Conservation (phyloP, 2,329 filamentous ascomycete genomes). For the Hawksworthiomyces lignivorus region DNA sequence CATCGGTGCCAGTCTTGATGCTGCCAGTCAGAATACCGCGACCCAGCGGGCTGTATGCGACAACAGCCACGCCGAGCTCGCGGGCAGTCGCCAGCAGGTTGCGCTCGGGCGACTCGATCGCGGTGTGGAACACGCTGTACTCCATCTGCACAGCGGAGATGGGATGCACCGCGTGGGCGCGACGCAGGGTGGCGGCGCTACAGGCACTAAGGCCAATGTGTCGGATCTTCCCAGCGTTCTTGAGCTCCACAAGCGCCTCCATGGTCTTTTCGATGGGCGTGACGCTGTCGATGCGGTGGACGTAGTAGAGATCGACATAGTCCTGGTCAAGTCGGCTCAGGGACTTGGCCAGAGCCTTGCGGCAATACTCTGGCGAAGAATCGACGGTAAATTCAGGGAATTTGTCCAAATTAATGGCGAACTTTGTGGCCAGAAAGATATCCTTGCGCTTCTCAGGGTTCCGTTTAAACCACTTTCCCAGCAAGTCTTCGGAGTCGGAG, state of each 20-base stretch:
- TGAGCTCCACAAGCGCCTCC: slow-evolving; percentile 8
- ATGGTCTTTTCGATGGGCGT: slow-evolving; percentile 13
- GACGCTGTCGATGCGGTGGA: slow-evolving; percentile 7
- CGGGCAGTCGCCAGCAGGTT: slow-evolving; percentile 35
- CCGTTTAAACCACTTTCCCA: too few species aligned
- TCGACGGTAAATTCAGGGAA: slow-evolving; percentile 18
- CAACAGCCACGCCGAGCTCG: slow-evolving; percentile 34
- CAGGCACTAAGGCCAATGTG: slow-evolving; percentile 48
- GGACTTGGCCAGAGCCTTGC: slow-evolving; percentile 26
- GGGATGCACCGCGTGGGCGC: slow-evolving; percentile 40
- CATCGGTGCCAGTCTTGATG: slow-evolving; percentile 15
- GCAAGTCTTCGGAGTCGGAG: too few species aligned
- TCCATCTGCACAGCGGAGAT: slow-evolving; percentile 47
- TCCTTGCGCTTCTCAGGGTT: too few species aligned
- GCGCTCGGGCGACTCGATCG: slow-evolving; percentile 45
- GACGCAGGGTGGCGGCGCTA: slow-evolving; percentile 39
- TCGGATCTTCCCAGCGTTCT: slow-evolving; percentile 44
- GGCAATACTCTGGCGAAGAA: slow-evolving; percentile 21
- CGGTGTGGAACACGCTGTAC: slow-evolving; percentile 45
- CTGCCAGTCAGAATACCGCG: slow-evolving; percentile 33
- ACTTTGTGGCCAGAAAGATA: too few species aligned
- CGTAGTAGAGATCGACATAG: slow-evolving; percentile 42
- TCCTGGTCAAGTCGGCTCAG: slow-evolving; percentile 37
- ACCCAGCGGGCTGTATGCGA: slow-evolving; percentile 31
- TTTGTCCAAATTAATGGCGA: slow-evolving; percentile 15